Evolutionary conservation across 2,329 filamentous ascomycete species (phyloP).

Genomic region (Cladosporium sp.): DNA sequence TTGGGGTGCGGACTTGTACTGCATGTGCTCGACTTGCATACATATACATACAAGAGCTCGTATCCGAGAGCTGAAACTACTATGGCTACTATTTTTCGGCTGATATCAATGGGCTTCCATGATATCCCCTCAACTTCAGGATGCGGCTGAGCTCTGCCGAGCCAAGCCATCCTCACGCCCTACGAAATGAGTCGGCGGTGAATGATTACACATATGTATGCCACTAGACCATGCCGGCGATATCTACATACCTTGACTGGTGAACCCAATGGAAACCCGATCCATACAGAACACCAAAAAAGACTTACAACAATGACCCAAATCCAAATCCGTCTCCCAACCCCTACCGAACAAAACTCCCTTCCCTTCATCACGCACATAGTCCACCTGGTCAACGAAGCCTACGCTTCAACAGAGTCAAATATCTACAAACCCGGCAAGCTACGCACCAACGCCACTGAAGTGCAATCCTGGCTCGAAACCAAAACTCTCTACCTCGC

Average conservation of each 20-base stretch:
- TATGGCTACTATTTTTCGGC: neutral
- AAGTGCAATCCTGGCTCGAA: neutral
- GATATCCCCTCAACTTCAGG: neutral
- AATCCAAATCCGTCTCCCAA: slow-evolving; percentile 9
- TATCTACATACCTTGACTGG: neutral
- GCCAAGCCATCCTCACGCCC: neutral
- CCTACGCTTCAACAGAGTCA: neutral
- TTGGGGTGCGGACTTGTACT: neutral
- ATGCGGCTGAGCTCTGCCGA: neutral
- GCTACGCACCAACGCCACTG: neutral
- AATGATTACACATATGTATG: neutral
- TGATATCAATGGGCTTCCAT: neutral
- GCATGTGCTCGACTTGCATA: neutral
- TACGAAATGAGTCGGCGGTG: neutral
- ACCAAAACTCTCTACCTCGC: neutral
- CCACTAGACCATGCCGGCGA: neutral
- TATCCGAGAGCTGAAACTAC: neutral
- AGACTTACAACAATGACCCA: neutral
- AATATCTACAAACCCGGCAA: neutral
- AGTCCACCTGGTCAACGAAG: neutral
- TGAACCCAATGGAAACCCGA: neutral
- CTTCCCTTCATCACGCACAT: neutral
- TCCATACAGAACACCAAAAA: neutral
- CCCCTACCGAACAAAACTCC: neutral
- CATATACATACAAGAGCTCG: neutral